A percentile compares a stretch with the other conserved stretches of the same genome.
Evolutionary conservation across 176 grass and related monocot genomes (phyloP).

Genomic region (Tuctoria greenei): DNA sequence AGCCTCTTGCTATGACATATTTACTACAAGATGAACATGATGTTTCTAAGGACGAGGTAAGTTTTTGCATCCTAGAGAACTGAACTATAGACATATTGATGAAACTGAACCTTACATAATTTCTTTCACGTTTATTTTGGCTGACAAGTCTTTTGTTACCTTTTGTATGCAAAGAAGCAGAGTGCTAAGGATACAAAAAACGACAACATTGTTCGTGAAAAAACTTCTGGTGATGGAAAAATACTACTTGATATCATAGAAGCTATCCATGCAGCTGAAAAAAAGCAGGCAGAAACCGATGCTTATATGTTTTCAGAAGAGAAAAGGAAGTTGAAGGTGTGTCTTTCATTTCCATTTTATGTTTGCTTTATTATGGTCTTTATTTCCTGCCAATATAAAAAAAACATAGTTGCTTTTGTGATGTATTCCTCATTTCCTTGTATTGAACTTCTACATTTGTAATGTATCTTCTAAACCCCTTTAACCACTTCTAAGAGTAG

Average conservation of each 20-base stretch:
- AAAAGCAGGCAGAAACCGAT: slow-evolving; percentile 86
- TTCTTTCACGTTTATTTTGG: slow-evolving; percentile 9
- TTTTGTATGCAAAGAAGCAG: slow-evolving; percentile 15
- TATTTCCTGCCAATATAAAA: slow-evolving; percentile 9
- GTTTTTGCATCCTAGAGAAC: slow-evolving; percentile 25
- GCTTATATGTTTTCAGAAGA: slow-evolving; percentile 91
- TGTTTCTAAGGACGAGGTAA: slow-evolving; percentile 40
- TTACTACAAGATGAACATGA: slow-evolving; percentile 59
- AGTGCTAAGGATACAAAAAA: slow-evolving; percentile 39
- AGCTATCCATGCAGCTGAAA: slow-evolving; percentile 92
- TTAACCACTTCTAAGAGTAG: background rate
- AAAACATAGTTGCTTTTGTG: background rate
- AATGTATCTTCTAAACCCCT: background rate
- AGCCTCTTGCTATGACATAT: slow-evolving; percentile 80
- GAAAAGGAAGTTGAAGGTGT: slow-evolving; percentile 94
- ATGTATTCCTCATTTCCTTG: background rate
- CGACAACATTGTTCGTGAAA: slow-evolving; percentile 32
- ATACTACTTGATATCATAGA: slow-evolving; percentile 81
- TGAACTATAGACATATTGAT: slow-evolving; percentile 17
- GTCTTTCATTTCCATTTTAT: slow-evolving; percentile 29
- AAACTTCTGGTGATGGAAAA: slow-evolving; percentile 60
- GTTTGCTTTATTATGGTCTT: slow-evolving; percentile 7
- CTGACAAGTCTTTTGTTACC: background rate
- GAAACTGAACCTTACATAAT: background rate
- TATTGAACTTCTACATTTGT: background rate